A percentile compares a stretch with the other conserved stretches of the same genome.
Conservation (phyloP, 2,329 filamentous ascomycete genomes). For the Pseudogymnoascus sp. region DNA sequence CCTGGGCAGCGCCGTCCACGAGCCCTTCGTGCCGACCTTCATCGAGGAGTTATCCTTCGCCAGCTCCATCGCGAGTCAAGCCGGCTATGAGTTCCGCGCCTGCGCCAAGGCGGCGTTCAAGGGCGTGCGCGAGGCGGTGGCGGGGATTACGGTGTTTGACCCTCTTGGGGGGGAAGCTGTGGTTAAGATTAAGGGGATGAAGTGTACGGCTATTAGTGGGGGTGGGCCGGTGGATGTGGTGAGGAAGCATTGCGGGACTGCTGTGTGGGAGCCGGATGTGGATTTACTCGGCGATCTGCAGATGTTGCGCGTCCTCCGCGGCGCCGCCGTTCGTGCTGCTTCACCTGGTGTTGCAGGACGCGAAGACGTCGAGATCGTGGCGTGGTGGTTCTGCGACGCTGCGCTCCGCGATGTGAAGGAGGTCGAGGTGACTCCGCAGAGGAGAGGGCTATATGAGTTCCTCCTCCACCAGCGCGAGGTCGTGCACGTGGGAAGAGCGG, state of each 20-base stretch:
- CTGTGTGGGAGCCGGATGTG: neutral
- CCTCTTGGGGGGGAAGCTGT: neutral
- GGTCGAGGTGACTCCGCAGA: neutral
- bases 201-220: neutral
- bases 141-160: neutral
- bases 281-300: neutral
- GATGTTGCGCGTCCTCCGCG: neutral
- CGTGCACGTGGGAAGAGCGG: neutral
- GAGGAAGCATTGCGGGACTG: neutral
- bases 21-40: neutral
- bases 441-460: neutral
- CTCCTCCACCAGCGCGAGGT: neutral
- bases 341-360: neutral
- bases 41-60: neutral
- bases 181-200: neutral
- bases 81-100: neutral
- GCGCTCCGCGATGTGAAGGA: neutral
- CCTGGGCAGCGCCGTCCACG: conserved; percentile 10
- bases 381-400: neutral
- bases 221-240: neutral
- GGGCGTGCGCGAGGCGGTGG: neutral
- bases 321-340: neutral
- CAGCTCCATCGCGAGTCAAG: neutral
- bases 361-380: neutral
- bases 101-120: neutral